These are phyloP conservation scores for Ustilago curta DNA, from an alignment of 1,284 basidiomycete species.

Conservation along the genomic window DNA sequence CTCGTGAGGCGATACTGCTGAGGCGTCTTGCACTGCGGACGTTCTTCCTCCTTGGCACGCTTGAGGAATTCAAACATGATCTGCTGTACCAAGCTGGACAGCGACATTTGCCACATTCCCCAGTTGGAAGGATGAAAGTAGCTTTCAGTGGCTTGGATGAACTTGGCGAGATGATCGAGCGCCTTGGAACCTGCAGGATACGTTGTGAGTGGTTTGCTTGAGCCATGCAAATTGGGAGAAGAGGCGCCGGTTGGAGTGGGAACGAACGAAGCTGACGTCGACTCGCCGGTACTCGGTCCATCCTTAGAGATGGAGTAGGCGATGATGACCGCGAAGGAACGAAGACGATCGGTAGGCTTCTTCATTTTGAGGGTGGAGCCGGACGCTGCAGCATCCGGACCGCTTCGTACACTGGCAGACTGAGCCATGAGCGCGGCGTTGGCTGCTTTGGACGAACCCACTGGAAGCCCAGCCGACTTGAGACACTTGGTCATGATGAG, in stretches of 20 bases:
- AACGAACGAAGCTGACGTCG: constrained; percentile 27
- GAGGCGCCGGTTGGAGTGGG: constrained; percentile 30
- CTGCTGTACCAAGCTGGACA: constrained; percentile 84
- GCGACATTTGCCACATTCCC: constrained; percentile 72
- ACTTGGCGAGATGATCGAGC: constrained; percentile 85
- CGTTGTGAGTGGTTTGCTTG: constrained; percentile 50
- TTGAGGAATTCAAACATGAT: constrained; percentile 81
- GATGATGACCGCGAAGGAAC: constrained; percentile 85
- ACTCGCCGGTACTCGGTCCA: constrained; percentile 72
- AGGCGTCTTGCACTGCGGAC: constrained; percentile 83
- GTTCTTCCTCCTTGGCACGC: constrained; percentile 77
- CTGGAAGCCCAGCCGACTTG: constrained; percentile 80
- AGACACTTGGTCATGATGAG: constrained; percentile 87
- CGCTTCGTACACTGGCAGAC: constrained; percentile 63
- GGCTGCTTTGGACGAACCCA: constrained; percentile 69
- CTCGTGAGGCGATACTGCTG: constrained; percentile 80
- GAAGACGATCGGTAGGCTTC: constrained; percentile 78
- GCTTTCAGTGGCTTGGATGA: constrained; percentile 91
- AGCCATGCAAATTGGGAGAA: constrained; percentile 7
- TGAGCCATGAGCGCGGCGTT: constrained; percentile 64
- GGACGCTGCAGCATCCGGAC: constrained; percentile 74
- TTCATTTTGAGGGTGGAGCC: constrained; percentile 81
- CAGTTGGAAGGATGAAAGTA: constrained; percentile 83
- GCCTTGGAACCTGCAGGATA: constrained; percentile 89
- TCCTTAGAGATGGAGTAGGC: constrained; percentile 93